These are phyloP conservation scores for Aspergillus wentii DNA, from an alignment of 495 filamentous ascomycete genomes.

Conservation along the genomic window DNA sequence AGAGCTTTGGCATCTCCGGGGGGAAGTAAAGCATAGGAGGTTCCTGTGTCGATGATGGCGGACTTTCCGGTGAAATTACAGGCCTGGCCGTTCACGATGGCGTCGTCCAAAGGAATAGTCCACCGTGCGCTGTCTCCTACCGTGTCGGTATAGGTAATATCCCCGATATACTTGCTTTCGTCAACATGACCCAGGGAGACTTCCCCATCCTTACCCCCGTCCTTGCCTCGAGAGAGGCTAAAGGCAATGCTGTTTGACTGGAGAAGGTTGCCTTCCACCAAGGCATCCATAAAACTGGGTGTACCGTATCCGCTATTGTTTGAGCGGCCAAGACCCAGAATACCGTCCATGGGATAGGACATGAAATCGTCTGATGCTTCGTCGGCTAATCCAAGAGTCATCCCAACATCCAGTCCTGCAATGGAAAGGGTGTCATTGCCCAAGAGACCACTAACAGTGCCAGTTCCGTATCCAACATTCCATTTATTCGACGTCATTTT, in stretches of 20 bases:
- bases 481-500: slow-evolving; percentile 44
- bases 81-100: slow-evolving; percentile 50
- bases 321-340: slow-evolving; percentile 65
- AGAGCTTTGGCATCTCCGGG: slow-evolving; percentile 57
- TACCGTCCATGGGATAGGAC: slow-evolving; percentile 81
- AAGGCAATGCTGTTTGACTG: slow-evolving; percentile 63
- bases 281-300: slow-evolving; percentile 58
- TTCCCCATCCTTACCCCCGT: slow-evolving; percentile 64
- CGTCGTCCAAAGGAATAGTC: slow-evolving; percentile 64
- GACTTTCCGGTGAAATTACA: slow-evolving; percentile 44
- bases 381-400: slow-evolving; percentile 66
- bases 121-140: slow-evolving; percentile 43
- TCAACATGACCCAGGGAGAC: slow-evolving; percentile 73
- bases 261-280: slow-evolving; percentile 54
- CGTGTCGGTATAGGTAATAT: slow-evolving; percentile 57
- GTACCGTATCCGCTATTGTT: slow-evolving; percentile 35
- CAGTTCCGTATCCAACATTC: slow-evolving; percentile 65
- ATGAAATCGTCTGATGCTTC: slow-evolving; percentile 63
- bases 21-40: slow-evolving; percentile 68
- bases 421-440: slow-evolving; percentile 60
- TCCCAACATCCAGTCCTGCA: slow-evolving; percentile 53
- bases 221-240: slow-evolving; percentile 56
- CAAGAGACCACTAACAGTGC: slow-evolving; percentile 57
- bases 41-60: slow-evolving; percentile 78
- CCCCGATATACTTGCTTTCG: slow-evolving; percentile 56